Conservation (phyloP, 208 protist species). For the Porcisia hertigi region DNA sequence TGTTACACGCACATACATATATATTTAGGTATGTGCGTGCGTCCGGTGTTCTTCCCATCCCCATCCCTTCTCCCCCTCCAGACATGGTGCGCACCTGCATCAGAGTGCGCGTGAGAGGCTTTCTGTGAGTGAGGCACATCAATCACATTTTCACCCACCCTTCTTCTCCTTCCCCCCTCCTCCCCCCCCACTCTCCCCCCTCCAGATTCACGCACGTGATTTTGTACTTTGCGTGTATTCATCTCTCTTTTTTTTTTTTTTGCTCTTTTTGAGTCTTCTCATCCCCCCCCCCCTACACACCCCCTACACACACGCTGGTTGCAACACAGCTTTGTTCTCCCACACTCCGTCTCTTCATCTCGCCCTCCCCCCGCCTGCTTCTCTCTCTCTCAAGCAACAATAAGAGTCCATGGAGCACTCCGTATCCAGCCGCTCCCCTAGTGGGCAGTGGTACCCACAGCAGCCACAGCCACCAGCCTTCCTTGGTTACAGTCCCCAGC, state of each 20-base stretch:
- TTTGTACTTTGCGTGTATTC: background rate
- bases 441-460: constrained; percentile 51
- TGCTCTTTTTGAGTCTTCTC: too few species aligned
- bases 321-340: background rate
- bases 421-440: constrained; percentile 31
- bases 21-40: too few species aligned
- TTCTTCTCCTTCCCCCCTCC: too few species aligned
- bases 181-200: background rate
- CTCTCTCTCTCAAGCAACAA: background rate
- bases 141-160: too few species aligned
- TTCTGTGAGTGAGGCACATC: too few species aligned
- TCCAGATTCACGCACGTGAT: background rate
- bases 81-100: too few species aligned
- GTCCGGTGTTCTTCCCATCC: too few species aligned
- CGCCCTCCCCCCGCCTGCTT: background rate
- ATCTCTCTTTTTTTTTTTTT: background rate
- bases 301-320: background rate
- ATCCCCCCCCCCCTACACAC: too few species aligned
- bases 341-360: too few species aligned
- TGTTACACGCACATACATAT: too few species aligned
- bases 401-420: constrained; percentile 18
- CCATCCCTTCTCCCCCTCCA: too few species aligned
- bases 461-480: constrained; percentile 16
- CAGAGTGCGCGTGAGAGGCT: too few species aligned
- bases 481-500: background rate